Evolutionary conservation across 768 basidiomycete species (phyloP), one percentile per base, ranked within the genome.

Genomic region (Gymnopilus junonius): DNA sequence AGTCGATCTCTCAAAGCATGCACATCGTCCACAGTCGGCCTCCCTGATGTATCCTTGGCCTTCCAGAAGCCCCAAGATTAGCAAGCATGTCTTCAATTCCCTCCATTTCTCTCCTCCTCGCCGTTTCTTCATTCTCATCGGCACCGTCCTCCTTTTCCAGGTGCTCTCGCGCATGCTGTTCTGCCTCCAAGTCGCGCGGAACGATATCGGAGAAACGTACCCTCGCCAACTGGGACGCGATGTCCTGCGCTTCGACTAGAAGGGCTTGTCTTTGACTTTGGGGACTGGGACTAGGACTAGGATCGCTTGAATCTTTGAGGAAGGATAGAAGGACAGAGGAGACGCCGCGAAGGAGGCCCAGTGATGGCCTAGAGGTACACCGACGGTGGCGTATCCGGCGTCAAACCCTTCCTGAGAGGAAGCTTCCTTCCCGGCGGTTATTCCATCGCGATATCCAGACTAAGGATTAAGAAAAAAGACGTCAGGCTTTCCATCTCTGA

Each of bases 401-500:
- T 99, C 94, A 70, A 99, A 99, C 0, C 97, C 97, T 65, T 88
- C 80, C 70, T 99, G 97, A 1, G 98, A 82, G 2, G 88, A 89
- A 0, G 85, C 81, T 73, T 96, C 91, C 74, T 98, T 99, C 3
- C 97, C 97, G 4, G 90, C 88, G 0, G 89, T 92, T 69, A 99
- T 97, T 6, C 97, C 97, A 77, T 98, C 96, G n/a, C 97, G 87
- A 71, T 98, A 98, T 2, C 97, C 97, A 17, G 87, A 87, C 97
- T 97, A n/a, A n/a, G n/a, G 53, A 55, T 55, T 58, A 40, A 20
- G 8, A 34, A n/a, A 59, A 43, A 35, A 20, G 25, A 53, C 51
- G 40, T 53, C 27, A 12, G 15, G 7, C 29, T n/a, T 65, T 42
- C 40, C 20, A 20, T 42, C 8, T 1, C 3, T 5, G 17, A n/a